These are phyloP conservation scores for Nepenthes alata DNA, from an alignment of 179 eudicot genomes.

Conservation along the genomic window DNA sequence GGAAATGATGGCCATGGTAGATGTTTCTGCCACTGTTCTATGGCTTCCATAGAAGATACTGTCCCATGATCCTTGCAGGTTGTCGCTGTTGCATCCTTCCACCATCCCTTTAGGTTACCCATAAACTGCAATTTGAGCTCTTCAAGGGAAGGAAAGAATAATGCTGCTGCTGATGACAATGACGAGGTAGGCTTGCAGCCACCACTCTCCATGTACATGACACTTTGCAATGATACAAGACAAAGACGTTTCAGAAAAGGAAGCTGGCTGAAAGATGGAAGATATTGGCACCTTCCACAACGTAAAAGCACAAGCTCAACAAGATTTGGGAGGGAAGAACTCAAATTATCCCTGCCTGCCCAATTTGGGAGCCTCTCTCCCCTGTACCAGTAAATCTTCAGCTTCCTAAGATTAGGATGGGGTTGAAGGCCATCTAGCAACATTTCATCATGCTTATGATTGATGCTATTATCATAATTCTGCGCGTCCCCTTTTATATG, in stretches of 20 bases:
- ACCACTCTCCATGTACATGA: neutral
- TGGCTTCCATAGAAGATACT: neutral
- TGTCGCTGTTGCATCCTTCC: neutral
- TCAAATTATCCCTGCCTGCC: neutral
- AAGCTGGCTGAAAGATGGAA: neutral
- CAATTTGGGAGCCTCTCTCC: conserved; percentile 2
- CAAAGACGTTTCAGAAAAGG: neutral
- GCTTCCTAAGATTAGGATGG: neutral
- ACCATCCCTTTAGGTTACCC: conserved; percentile 1
- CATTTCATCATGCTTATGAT: neutral
- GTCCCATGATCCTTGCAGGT: neutral
- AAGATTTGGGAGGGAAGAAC: neutral
- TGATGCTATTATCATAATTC: neutral
- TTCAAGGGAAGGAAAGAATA: conserved; percentile 6
- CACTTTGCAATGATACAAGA: neutral
- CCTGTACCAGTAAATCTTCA: neutral
- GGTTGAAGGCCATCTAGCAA: conserved; percentile 2
- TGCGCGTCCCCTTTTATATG: neutral
- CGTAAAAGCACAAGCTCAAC: neutral
- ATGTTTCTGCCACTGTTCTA: neutral
- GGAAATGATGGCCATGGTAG: neutral
- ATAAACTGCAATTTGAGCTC: neutral
- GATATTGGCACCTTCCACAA: neutral
- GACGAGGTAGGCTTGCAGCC: neutral
- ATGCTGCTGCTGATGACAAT: neutral